These are phyloP conservation scores for Hibiscus tridactylites DNA, from an alignment of 345 rosid species.

Conservation along the genomic window DNA sequence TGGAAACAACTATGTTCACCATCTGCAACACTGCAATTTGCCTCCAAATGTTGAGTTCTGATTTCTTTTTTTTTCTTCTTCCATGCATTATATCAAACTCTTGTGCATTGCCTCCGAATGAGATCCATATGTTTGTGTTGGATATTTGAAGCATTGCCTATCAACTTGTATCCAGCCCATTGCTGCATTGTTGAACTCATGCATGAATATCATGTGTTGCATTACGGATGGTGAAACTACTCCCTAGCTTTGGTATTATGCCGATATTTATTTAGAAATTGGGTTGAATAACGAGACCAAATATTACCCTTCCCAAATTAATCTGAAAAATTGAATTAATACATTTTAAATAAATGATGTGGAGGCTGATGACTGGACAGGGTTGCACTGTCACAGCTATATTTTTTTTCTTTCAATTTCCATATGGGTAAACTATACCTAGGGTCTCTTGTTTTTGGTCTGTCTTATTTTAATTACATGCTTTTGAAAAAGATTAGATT, in stretches of 20 bases:
- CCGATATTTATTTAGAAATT: neutral
- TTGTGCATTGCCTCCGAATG: neutral
- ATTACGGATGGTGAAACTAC: neutral
- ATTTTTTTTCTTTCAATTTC: neutral
- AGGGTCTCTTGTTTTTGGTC: too few species aligned
- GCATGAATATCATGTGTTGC: neutral
- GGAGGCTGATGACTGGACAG: too few species aligned
- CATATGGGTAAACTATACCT: too few species aligned
- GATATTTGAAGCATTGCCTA: neutral
- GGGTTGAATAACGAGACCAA: neutral
- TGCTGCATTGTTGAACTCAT: neutral
- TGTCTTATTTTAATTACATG: too few species aligned
- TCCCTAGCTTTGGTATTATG: neutral
- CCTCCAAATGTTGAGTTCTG: neutral
- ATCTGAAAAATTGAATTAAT: neutral
- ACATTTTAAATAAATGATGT: neutral
- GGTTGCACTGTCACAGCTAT: neutral
- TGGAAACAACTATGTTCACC: neutral
- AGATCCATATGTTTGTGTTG: neutral
- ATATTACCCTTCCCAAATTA: neutral
- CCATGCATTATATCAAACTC: neutral
- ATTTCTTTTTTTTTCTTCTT: too few species aligned
- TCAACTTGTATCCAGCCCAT: neutral
- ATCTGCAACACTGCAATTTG: neutral
- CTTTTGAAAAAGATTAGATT: too few species aligned